phyloP scores from a whole-genome alignment of 2,329 filamentous ascomycete species.

The Calcarisporium arbuscula region DNA sequence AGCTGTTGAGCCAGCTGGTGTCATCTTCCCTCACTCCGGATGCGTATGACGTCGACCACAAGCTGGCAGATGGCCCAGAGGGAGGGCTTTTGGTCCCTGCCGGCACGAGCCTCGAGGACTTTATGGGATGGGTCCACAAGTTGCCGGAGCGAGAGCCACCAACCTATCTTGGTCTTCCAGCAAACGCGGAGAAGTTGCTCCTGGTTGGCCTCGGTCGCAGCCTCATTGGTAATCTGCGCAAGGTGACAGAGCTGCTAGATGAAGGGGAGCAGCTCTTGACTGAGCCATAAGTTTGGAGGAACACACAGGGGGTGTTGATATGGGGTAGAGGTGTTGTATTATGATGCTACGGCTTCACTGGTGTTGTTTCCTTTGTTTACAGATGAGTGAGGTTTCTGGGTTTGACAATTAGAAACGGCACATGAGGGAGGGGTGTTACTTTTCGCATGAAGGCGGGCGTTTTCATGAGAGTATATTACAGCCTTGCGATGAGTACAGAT shows the following conservation, averaged over 20 bases:
- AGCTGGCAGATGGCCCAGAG: constrained; percentile 64
- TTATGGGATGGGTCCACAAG: constrained; percentile 83
- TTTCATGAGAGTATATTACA: too few relatives aligned
- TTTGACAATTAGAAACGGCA: too few relatives aligned
- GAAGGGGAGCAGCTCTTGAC: constrained; percentile 88
- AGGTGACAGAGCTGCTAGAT: constrained; percentile 81
- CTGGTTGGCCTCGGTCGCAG: constrained; percentile 81
- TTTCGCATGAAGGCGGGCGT: too few relatives aligned
- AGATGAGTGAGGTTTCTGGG: too few relatives aligned
- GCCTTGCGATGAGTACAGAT: too few relatives aligned
- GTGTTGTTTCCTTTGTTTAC: too few relatives aligned
- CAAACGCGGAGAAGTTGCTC: constrained; percentile 93
- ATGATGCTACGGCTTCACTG: too few relatives aligned
- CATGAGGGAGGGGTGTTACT: too few relatives aligned
- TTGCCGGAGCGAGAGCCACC: constrained; percentile 94
- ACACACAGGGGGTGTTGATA: too few relatives aligned
- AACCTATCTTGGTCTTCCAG: constrained; percentile 86
- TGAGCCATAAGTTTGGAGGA: constrained; percentile 32
- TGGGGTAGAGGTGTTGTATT: too few relatives aligned
- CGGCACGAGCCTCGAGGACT: constrained; percentile 77
- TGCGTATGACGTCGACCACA: constrained; percentile 89
- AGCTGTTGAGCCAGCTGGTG: constrained; percentile 66
- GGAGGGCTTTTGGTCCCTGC: constrained; percentile 68
- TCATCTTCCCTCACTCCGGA: constrained; percentile 72
- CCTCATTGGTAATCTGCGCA: constrained; percentile 77